phyloP scores from a whole-genome alignment of 2,329 filamentous ascomycete genomes.

The Emericellopsis atlantica region DNA sequence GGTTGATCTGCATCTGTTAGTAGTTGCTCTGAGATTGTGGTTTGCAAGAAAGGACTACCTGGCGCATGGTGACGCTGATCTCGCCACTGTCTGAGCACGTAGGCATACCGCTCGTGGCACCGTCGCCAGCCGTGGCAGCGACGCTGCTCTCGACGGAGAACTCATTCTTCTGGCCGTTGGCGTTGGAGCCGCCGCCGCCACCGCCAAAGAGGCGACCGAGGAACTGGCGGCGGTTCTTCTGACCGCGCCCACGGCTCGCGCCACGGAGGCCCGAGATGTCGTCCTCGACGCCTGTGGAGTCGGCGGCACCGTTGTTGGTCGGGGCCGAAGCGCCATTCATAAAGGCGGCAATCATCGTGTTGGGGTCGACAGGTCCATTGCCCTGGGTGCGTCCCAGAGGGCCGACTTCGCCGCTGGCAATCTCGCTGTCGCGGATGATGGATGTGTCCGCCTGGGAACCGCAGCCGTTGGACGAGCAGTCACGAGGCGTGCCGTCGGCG shows the following conservation, averaged over 20 bases:
- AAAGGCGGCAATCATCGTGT: slow-evolving; percentile 44
- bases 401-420: slow-evolving; percentile 35
- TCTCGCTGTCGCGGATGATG: slow-evolving; percentile 51
- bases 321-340: slow-evolving; percentile 33
- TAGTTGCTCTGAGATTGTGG: background rate
- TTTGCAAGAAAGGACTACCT: slow-evolving; percentile 9
- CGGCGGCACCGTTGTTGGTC: slow-evolving; percentile 22
- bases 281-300: slow-evolving; percentile 28
- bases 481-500: slow-evolving; percentile 53
- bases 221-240: slow-evolving; percentile 12
- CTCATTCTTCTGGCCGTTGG: slow-evolving; percentile 24
- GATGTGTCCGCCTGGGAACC: slow-evolving; percentile 59
- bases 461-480: slow-evolving; percentile 47
- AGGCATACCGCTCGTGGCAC: slow-evolving; percentile 41
- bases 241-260: slow-evolving; percentile 6
- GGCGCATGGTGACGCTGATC: slow-evolving; percentile 50
- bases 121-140: slow-evolving; percentile 38
- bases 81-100: slow-evolving; percentile 47
- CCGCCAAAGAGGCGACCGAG: slow-evolving; percentile 17
- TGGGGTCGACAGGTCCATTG: slow-evolving; percentile 44
- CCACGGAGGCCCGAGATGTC: slow-evolving; percentile 16
- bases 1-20: slow-evolving; percentile 43
- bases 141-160: slow-evolving; percentile 35
- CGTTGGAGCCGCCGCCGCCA: slow-evolving; percentile 3
- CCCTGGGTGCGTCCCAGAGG: slow-evolving; percentile 53